Conservation (phyloP, 345 rosid species). For the Corchorus olitorius region DNA sequence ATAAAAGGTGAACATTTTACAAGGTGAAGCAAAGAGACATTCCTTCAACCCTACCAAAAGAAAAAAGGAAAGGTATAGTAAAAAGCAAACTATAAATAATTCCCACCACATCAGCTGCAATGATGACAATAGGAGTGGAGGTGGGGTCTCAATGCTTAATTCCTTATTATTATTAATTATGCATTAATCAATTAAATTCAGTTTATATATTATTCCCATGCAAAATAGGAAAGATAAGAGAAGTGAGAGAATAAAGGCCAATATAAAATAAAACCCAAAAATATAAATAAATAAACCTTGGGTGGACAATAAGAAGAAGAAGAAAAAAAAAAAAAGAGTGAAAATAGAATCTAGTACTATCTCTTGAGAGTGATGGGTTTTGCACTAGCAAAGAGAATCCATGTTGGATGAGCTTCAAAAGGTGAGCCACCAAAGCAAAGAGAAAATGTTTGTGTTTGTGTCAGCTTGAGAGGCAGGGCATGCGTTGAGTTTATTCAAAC, state of each 20-base stretch:
- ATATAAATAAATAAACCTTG: neutral
- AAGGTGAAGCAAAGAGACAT: constrained; percentile 39
- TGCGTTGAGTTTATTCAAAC: constrained; percentile 36
- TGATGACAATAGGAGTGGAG: constrained; percentile 40
- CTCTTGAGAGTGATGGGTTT: constrained; percentile 56
- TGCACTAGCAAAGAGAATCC: constrained; percentile 54
- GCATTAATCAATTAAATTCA: constrained; percentile 1
- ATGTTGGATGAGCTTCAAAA: constrained; percentile 52
- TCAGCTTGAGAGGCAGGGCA: constrained; percentile 41
- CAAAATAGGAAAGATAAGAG: constrained; percentile 28
- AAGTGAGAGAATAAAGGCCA: neutral
- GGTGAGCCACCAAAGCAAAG: constrained; percentile 39
- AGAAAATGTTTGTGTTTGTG: constrained; percentile 25
- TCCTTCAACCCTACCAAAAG: constrained; percentile 38
- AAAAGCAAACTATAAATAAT: constrained; percentile 23
- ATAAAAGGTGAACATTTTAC: constrained; percentile 16
- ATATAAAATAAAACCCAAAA: too few relatives aligned
- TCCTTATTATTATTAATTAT: neutral
- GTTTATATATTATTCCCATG: constrained; percentile 29
- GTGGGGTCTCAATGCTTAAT: constrained; percentile 31
- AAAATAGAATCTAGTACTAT: constrained; percentile 43
- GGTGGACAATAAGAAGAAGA: constrained; percentile 21
- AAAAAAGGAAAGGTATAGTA: neutral
- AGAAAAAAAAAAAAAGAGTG: constrained; percentile 32
- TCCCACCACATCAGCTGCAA: constrained; percentile 53